A percentile compares a stretch with the other conserved stretches of the same genome.
phyloP scores from a whole-genome alignment of 2,329 filamentous ascomycete genomes.

The Mycosphaerella sp. region DNA sequence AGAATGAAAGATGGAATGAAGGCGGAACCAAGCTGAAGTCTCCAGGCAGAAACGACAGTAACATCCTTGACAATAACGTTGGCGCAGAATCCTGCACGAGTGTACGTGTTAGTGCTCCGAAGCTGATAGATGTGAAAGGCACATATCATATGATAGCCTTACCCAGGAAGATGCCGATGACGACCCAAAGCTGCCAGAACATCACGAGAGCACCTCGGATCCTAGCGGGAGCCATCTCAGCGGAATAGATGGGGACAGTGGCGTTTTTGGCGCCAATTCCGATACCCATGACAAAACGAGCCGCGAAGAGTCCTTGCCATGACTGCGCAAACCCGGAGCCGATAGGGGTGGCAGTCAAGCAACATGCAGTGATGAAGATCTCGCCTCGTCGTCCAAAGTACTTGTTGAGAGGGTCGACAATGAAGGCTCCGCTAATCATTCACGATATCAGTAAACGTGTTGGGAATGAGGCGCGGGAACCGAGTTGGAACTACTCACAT shows the following conservation, averaged over 20 bases:
- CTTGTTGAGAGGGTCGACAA: conserved; percentile 47
- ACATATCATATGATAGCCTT: neutral
- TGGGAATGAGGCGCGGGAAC: neutral
- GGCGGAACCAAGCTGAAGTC: conserved; percentile 61
- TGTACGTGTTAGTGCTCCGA: neutral
- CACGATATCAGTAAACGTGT: neutral
- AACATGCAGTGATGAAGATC: conserved; percentile 41
- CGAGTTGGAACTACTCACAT: conserved; percentile 21
- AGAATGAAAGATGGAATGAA: conserved; percentile 42
- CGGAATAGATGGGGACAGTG: conserved; percentile 41
- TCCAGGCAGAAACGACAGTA: conserved; percentile 55
- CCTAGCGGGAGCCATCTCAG: conserved; percentile 43
- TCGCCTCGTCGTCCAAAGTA: conserved; percentile 35
- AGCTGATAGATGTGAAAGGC: neutral
- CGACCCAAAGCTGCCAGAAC: conserved; percentile 67
- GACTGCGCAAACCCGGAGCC: conserved; percentile 57
- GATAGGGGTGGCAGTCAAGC: conserved; percentile 57
- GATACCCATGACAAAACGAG: conserved; percentile 66
- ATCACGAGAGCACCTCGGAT: conserved; percentile 65
- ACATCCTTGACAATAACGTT: conserved; percentile 57
- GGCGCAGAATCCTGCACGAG: conserved; percentile 46
- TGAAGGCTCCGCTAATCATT: conserved; percentile 39
- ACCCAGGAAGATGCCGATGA: conserved; percentile 52
- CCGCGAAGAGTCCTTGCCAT: conserved; percentile 55
- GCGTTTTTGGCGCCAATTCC: conserved; percentile 38